A percentile compares a stretch with the other conserved stretches of the same genome.
These are phyloP conservation scores for Alisma plantagoaquatica DNA, from an alignment of 106 monocot species.

Conservation along the genomic window DNA sequence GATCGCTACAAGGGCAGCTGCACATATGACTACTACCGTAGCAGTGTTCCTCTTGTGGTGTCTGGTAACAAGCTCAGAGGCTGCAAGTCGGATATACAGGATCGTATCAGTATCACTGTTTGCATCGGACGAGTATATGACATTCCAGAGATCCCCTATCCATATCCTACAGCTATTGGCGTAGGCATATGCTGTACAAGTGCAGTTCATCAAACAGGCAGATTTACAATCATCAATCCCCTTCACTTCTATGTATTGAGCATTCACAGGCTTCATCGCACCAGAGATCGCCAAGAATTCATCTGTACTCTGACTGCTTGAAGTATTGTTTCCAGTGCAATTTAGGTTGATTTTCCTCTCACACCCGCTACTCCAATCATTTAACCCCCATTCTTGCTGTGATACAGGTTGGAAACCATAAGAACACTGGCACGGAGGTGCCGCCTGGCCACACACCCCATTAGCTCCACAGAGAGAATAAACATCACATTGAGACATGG, in stretches of 20 bases:
- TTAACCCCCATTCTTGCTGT: neutral
- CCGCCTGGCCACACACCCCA: neutral
- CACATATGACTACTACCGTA: neutral
- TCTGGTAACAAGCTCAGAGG: neutral
- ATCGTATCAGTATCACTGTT: no score
- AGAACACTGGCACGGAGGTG: neutral
- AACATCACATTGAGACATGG: neutral
- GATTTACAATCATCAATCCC: neutral
- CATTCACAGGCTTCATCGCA: neutral
- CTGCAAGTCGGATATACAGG: no score
- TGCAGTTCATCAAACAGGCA: constrained; percentile 1
- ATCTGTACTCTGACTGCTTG: neutral
- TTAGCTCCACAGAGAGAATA: constrained; percentile 3
- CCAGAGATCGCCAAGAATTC: neutral
- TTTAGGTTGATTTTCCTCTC: neutral
- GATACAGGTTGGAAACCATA: neutral
- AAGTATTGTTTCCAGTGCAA: neutral
- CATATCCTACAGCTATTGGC: neutral
- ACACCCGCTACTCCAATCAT: neutral
- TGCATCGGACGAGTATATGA: neutral
- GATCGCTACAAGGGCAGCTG: neutral
- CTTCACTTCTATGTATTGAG: neutral
- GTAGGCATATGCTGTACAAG: constrained; percentile 1
- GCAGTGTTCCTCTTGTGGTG: neutral
- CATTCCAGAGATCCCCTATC: neutral